Evolutionary conservation across 179 eudicot species (phyloP).

Genomic region (Beta macrorhiza): DNA sequence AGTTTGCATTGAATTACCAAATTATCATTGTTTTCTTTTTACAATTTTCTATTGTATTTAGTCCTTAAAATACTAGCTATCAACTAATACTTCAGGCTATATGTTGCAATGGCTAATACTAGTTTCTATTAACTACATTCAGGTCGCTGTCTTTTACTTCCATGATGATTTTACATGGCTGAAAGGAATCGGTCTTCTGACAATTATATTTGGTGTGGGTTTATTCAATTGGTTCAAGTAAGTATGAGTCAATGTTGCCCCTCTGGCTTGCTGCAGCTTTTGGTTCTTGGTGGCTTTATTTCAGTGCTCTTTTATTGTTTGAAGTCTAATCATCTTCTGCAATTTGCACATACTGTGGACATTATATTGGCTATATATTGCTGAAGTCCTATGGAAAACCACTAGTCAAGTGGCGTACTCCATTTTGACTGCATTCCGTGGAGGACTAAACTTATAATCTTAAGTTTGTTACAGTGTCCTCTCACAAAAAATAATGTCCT

Average conservation of each 20-base stretch:
- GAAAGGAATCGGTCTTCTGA: slow-evolving; percentile 85
- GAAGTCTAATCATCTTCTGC: not conserved
- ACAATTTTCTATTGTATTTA: not conserved
- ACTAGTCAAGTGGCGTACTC: not conserved
- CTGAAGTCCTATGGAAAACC: not conserved
- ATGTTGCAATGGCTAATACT: not conserved
- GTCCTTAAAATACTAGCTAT: not conserved
- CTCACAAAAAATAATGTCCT: not conserved
- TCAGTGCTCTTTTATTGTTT: not conserved
- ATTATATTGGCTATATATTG: not conserved
- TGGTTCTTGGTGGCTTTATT: not conserved
- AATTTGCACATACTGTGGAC: not conserved
- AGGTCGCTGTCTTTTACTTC: slow-evolving; percentile 98
- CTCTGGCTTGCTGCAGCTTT: not conserved
- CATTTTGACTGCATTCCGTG: not conserved
- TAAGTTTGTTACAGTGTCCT: not conserved
- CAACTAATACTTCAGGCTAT: not conserved
- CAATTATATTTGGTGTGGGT: slow-evolving; percentile 83
- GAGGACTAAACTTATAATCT: not conserved
- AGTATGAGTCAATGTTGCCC: slow-evolving; percentile 36
- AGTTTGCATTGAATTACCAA: not conserved
- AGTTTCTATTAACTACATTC: slow-evolving; percentile 25
- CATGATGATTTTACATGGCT: slow-evolving; percentile 92
- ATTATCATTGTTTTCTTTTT: not conserved
- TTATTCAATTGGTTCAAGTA: slow-evolving; percentile 98